A percentile compares a stretch with the other conserved stretches of the same genome.
Conservation (phyloP, 1,284 basidiomycete genomes). For the Heterobasidion irregulare region DNA sequence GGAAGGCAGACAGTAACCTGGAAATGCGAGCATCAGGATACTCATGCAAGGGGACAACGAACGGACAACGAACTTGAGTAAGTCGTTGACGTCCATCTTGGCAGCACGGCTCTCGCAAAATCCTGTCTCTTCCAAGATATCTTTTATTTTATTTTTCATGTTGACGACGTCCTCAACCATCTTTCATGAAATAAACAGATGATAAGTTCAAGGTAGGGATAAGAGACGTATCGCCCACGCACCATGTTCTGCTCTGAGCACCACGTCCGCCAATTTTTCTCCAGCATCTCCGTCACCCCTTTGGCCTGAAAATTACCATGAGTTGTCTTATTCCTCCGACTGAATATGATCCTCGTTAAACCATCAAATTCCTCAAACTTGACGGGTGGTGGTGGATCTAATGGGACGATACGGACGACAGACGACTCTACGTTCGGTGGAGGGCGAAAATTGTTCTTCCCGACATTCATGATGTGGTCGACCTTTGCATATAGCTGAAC, state of each 20-base stretch:
- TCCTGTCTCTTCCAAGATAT: slow-evolving; percentile 60
- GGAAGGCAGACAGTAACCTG: no score
- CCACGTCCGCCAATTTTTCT: slow-evolving; percentile 94
- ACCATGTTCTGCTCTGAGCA: slow-evolving; percentile 77
- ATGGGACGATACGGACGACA: slow-evolving; percentile 87
- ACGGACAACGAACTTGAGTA: slow-evolving; percentile 47
- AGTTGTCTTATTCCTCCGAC: slow-evolving; percentile 84
- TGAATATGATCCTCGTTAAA: slow-evolving; percentile 85
- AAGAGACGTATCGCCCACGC: slow-evolving; percentile 11
- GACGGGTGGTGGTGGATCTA: slow-evolving; percentile 93
- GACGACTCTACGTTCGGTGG: slow-evolving; percentile 92
- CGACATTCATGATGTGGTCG: slow-evolving; percentile 95
- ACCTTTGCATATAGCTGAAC: slow-evolving; percentile 96
- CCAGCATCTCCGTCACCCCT: slow-evolving; percentile 91
- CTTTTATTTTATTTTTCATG: slow-evolving; percentile 72
- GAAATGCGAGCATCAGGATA: no score
- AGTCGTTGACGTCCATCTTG: slow-evolving; percentile 77
- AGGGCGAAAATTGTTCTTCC: slow-evolving; percentile 93
- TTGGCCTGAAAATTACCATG: slow-evolving; percentile 88
- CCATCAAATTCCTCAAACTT: slow-evolving; percentile 99
- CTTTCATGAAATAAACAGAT: slow-evolving; percentile 27
- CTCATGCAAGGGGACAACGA: no score
- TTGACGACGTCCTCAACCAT: slow-evolving; percentile 64
- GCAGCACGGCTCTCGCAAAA: slow-evolving; percentile 66
- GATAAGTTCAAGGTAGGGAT: slow-evolving; percentile 9